These are phyloP conservation scores for Emericellopsis terricola DNA, from an alignment of 495 filamentous ascomycete species.

Conservation along the genomic window DNA sequence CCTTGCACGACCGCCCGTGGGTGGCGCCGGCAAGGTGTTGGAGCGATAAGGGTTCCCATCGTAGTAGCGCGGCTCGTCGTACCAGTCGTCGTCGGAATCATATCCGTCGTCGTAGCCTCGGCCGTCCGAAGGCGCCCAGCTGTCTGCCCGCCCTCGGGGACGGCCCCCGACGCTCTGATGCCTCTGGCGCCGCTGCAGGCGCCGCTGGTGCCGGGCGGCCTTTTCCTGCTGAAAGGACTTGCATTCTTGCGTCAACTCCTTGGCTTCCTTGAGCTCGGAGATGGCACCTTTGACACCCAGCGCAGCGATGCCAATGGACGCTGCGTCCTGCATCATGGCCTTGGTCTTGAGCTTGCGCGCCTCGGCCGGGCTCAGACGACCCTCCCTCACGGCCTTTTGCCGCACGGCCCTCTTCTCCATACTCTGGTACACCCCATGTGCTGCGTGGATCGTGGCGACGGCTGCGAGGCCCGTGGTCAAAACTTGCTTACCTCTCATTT, in stretches of 20 bases:
- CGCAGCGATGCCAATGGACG: constrained; percentile 67
- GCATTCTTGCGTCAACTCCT: constrained; percentile 20
- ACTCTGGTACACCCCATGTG: constrained; percentile 57
- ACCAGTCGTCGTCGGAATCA: background rate
- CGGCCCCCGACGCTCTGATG: background rate
- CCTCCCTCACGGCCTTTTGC: constrained; percentile 50
- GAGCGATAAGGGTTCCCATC: constrained; percentile 35
- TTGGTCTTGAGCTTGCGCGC: constrained; percentile 59
- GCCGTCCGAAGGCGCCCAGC: constrained; percentile 16
- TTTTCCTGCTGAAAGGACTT: constrained; percentile 24
- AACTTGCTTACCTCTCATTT: constrained; percentile 70
- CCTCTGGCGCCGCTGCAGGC: constrained; percentile 17
- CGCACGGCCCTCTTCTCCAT: constrained; percentile 58
- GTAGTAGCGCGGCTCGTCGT: constrained; percentile 26
- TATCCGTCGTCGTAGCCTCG: constrained; percentile 10
- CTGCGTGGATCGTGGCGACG: constrained; percentile 79
- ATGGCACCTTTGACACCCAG: constrained; percentile 73
- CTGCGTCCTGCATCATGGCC: constrained; percentile 54
- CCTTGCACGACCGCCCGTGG: constrained; percentile 15
- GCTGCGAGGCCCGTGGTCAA: constrained; percentile 69
- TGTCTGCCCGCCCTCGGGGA: constrained; percentile 7
- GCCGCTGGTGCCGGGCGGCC: constrained; percentile 18
- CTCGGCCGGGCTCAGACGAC: constrained; percentile 54
- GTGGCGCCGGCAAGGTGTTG: constrained; percentile 18
- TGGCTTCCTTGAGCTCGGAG: constrained; percentile 37